Evolutionary conservation across 2,329 filamentous ascomycete genomes (phyloP), one percentile per base, ranked within the genome.

Genomic region (Claviceps monticola): DNA sequence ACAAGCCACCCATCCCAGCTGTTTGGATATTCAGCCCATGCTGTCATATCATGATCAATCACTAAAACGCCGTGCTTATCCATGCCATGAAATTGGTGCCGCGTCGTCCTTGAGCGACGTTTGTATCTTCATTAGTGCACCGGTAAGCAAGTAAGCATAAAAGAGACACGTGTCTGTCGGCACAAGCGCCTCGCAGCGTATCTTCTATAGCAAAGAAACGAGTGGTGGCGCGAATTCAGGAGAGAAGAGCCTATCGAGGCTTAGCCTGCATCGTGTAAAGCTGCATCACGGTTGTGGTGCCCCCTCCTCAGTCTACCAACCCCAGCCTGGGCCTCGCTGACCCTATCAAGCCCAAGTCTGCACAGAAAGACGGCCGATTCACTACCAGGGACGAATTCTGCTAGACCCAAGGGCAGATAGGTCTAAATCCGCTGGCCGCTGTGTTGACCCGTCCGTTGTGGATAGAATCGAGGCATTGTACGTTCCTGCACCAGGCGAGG

Each of bases 351-450:
- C n/a, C 44, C 21, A 13, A n/a, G 5, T 46, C 16, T 14, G 34
- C 16, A 21, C 26, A 47, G 13, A 34, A 14, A 6, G 1, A 37
- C 34, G 17, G 8, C 29, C 29, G 38, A 26, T 7, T 46, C 26
- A 44, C 34, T 39, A 52, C 53, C 53, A 54, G n/a, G 53, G 53
- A 11, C 53, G 46, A 29, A 44, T 52, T 21, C 53, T 54, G 21
- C 43, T 41, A 8, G 50, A 48, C 4, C 34, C 38, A 41, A 52
- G 42, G 5, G 43, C 39, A 14, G 47, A 36, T 23, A 37, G 9
- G 23, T 54, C 50, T 14, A 48, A 5, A 46, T 50, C 50, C 8
- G 16, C 23, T n/a, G 50, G 39, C 14, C 13, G 46, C 29, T 46
- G 45, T 21, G 23, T 26, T 41, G 41, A 16, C 23, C 17, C 16